Conservation (phyloP, 1,284 basidiomycete species). For the Coniophora puteana region DNA sequence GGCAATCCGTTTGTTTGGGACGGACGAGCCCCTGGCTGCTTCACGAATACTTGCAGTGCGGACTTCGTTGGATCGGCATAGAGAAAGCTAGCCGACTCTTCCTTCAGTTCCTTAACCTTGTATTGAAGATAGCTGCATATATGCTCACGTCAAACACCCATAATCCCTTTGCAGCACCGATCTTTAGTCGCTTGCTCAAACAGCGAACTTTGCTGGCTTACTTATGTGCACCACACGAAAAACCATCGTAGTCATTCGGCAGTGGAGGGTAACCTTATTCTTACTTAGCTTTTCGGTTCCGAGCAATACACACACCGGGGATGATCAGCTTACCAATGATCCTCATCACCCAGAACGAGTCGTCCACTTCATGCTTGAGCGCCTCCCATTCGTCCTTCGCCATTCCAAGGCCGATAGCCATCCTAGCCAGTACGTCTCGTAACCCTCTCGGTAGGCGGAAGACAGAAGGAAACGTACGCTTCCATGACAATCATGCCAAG, state of each 20-base stretch:
- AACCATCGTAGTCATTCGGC: slow-evolving; percentile 71
- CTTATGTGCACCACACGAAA: slow-evolving; percentile 85
- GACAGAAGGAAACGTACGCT: slow-evolving; percentile 48
- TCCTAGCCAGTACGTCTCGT: slow-evolving; percentile 38
- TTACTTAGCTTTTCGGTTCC: background rate
- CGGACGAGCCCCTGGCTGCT: slow-evolving; percentile 35
- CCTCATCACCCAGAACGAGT: slow-evolving; percentile 87
- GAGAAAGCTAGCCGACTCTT: slow-evolving; percentile 52
- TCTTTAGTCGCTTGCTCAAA: slow-evolving; percentile 7
- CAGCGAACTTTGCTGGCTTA: slow-evolving; percentile 25
- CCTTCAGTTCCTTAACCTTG: background rate
- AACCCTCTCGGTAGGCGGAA: background rate
- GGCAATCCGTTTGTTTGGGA: slow-evolving; percentile 37
- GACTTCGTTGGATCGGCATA: slow-evolving; percentile 74
- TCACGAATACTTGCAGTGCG: slow-evolving; percentile 78
- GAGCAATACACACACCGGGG: background rate
- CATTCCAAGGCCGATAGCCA: slow-evolving; percentile 78
- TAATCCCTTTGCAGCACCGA: slow-evolving; percentile 57
- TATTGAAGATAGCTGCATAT: slow-evolving; percentile 1
- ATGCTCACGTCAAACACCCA: slow-evolving; percentile 74
- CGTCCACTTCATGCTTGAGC: slow-evolving; percentile 62
- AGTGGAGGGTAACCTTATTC: slow-evolving; percentile 85
- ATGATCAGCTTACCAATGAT: slow-evolving; percentile 54
- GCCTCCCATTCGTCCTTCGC: slow-evolving; percentile 63
- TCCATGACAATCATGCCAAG: slow-evolving; percentile 78